Evolutionary conservation across 129 eudicot species (phyloP).

Genomic region (Pulicaria dysenterica): DNA sequence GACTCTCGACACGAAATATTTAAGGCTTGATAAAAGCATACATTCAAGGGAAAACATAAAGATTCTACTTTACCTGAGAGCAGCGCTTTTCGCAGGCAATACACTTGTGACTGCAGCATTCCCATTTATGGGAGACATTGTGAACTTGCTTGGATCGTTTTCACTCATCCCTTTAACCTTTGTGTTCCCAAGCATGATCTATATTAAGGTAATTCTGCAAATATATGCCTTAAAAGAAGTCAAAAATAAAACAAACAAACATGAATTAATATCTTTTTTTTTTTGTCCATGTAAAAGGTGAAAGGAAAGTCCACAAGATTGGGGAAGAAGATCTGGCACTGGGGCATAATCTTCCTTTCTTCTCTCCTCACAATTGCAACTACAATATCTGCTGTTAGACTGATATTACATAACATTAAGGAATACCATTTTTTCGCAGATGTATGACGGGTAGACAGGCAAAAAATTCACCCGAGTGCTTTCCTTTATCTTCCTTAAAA

Average conservation of each 20-base stretch:
- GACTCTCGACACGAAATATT: slow-evolving; percentile 54
- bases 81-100: slow-evolving; percentile 41
- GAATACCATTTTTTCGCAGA: slow-evolving; percentile 49
- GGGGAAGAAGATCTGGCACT: slow-evolving; percentile 54
- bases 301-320: slow-evolving; percentile 42
- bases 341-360: slow-evolving; percentile 42
- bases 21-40: slow-evolving; percentile 46
- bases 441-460: slow-evolving; percentile 19
- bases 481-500: neutral
- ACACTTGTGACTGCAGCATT: slow-evolving; percentile 56
- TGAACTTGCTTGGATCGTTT: slow-evolving; percentile 53
- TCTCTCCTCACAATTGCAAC: slow-evolving; percentile 56
- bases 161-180: slow-evolving; percentile 53
- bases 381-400: slow-evolving; percentile 48
- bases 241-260: neutral
- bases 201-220: slow-evolving; percentile 39
- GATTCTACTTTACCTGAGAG: slow-evolving; percentile 43
- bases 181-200: slow-evolving; percentile 61
- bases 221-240: neutral
- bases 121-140: slow-evolving; percentile 64
- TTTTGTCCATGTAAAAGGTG: slow-evolving; percentile 36
- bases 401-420: slow-evolving; percentile 39
- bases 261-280: neutral
- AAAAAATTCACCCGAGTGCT: neutral
- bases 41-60: slow-evolving; percentile 52